Evolutionary conservation across 2,329 filamentous ascomycete genomes (phyloP), one percentile per base, ranked within the genome.

Genomic region (Gaeumannomyces sp.): DNA sequence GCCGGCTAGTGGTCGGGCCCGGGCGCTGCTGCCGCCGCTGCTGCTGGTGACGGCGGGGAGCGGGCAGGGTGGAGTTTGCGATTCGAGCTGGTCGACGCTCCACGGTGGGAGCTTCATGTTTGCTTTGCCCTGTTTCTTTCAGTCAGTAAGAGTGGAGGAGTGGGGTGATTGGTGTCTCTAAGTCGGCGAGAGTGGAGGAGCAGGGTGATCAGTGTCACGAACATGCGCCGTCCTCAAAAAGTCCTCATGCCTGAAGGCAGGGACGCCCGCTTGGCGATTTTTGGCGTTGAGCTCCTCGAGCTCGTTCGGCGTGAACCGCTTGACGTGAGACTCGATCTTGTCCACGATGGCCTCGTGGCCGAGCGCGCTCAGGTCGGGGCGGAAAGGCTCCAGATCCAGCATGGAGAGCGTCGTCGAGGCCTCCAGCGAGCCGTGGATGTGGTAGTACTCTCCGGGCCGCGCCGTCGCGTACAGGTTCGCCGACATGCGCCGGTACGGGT

Each of bases 341-440:
- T 29, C 27, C 13, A 58, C 56, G 22, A 63, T 63, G 6, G 56
- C 62, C 45, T 63, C 56, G 35, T 63, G 62, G 27, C 59, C 59
- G 25, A 28, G 25, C 1, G 79, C 77, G 10, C 35, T 50, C 22
- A 63, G 33, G 19, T 63, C 62, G 14, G 85, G 78, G 45, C 81
- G 78, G 64, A 85, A 81, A 0, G 87, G 79, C 62, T 87, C 83
- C 6, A 92, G 76, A 0, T 88, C 89, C 69, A 92, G 83, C 88
- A 91, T 91, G 59, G 83, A 80, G 33, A 92, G 76, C 0, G 88
- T 89, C 10, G 83, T 88, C 13, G 85, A 87, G 4, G 89, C 89
- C 69, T 92, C 89, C 0, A 92, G 76, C 0, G 89, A 92, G 59
- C 89, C 89, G 72, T 92, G 89, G 31, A 92, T 89, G 71, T 92